These are phyloP conservation scores for Rhynchospora breviuscula DNA, from an alignment of 176 grass and related monocot genomes.

Conservation along the genomic window DNA sequence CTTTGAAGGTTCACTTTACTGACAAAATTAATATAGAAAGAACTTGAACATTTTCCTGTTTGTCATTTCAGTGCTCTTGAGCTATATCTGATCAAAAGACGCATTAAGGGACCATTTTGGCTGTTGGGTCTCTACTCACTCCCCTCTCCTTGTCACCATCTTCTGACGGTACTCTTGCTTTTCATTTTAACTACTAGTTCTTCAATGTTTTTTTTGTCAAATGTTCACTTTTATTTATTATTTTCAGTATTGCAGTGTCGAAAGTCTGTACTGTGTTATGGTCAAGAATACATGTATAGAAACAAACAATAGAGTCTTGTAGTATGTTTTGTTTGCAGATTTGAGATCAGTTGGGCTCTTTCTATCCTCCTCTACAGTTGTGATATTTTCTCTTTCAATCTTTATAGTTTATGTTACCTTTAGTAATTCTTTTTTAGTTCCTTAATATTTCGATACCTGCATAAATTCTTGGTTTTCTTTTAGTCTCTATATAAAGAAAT, in stretches of 20 bases:
- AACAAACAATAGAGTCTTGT: too few relatives aligned
- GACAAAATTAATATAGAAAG: not conserved
- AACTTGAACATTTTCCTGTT: not conserved
- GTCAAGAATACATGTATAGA: too few relatives aligned
- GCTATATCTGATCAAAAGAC: constrained; percentile 89
- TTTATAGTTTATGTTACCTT: not conserved
- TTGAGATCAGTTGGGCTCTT: constrained; percentile 56
- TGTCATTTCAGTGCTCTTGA: constrained; percentile 74
- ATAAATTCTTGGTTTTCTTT: constrained; percentile 7
- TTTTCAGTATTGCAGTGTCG: too few relatives aligned
- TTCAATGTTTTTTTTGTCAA: too few relatives aligned
- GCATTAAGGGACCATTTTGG: constrained; percentile 93
- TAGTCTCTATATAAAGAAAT: not conserved
- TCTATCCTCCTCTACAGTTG: constrained; percentile 79
- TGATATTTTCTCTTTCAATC: constrained; percentile 32
- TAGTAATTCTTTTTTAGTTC: constrained; percentile 14
- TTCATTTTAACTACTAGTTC: too few relatives aligned
- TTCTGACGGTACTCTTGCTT: too few relatives aligned
- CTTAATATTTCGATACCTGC: not conserved
- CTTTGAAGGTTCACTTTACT: constrained; percentile 13
- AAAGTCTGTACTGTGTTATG: too few relatives aligned
- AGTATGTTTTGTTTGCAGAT: constrained; percentile 29
- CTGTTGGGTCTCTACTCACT: constrained; percentile 15
- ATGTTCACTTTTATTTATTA: too few relatives aligned
- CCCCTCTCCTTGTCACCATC: too few relatives aligned